phyloP scores from a whole-genome alignment of 1,284 basidiomycete genomes.

The Kalmanozyma brasiliensis region DNA sequence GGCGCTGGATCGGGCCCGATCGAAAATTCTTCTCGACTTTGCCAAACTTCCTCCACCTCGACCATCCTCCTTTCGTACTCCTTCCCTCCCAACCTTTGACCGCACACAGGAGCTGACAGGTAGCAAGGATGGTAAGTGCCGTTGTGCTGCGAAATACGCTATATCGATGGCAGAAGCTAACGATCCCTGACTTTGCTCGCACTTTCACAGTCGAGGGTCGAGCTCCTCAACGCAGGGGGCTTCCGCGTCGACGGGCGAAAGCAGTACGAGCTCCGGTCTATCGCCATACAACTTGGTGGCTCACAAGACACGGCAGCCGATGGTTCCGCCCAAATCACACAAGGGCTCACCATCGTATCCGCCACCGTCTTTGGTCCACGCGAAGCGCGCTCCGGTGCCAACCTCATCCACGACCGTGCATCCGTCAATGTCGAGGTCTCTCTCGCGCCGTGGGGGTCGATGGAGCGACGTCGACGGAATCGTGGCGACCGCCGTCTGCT shows the following conservation, averaged over 20 bases:
- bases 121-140: conserved; percentile 21
- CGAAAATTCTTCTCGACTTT: background rate
- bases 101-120: background rate
- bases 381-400: conserved; percentile 74
- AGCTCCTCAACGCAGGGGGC: conserved; percentile 85
- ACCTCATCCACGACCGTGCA: conserved; percentile 69
- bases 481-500: conserved; percentile 78
- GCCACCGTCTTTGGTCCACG: conserved; percentile 90
- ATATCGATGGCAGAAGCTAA: too few relatives aligned
- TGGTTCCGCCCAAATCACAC: conserved; percentile 83
- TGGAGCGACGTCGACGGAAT: conserved; percentile 78
- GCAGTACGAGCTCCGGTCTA: conserved; percentile 87
- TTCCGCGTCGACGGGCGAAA: conserved; percentile 87
- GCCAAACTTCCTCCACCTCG: conserved; percentile 27
- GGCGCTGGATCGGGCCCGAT: conserved; percentile 26
- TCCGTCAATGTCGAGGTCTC: conserved; percentile 76
- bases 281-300: conserved; percentile 77
- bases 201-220: conserved; percentile 75
- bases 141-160: too few relatives aligned
- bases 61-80: background rate
- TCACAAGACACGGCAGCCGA: conserved; percentile 73
- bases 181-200: background rate
- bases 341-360: conserved; percentile 88
- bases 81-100: background rate
- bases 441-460: conserved; percentile 78